Base-by-base conservation (phyloP, 1,139 yeast genomes). In the Candida neerlandica region DNA sequence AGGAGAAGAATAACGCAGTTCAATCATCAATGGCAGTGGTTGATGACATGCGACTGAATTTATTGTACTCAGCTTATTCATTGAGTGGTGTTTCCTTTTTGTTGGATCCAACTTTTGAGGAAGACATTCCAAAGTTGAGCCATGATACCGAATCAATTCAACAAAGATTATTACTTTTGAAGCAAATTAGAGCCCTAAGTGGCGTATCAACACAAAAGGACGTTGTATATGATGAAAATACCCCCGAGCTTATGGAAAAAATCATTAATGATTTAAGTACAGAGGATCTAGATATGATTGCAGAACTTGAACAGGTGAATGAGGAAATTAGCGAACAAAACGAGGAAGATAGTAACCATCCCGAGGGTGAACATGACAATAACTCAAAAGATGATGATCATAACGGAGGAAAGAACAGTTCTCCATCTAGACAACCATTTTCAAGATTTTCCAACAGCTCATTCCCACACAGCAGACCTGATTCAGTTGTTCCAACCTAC, bases 21-120 rank as follows among this genome's bases (percentile, higher is more conserved):
- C 51, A 45, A 23, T 58, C 50, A n/a, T 58, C 68, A 1, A 53
- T 70, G 27, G 60, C 62, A 15, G 51, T 69, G 2, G 60, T 75
- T 3, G 89, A 85, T 57, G 80, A 75, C 16, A 63, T 88, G 21
- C 73, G 82, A 33, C 80, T 80, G 58, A 78, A 80, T 56, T 69
- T 87, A 55, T 67, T 84, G 43, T 81, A 79, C 50, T 63, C 88
- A 48, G 77, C 89, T 0, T 83, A 85, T 49, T 71, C 84, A 0
- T 61, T 87, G 2, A 84, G 96, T 47, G 97, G 97, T 21, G 74
- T 84, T n/a, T 80, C 96, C 19, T 75, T 81, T 47, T 68, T 92
- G 44, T 81, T 89, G 58, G 97, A 91, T 62, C 92, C 96, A 0
- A 73, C 77, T 0, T 77, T 74, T 51, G 77, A 75, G 45, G 80